A percentile compares a stretch with the other conserved stretches of the same genome.
phyloP scores from a whole-genome alignment of 2,329 filamentous ascomycete species.

The Fusarium sp. region DNA sequence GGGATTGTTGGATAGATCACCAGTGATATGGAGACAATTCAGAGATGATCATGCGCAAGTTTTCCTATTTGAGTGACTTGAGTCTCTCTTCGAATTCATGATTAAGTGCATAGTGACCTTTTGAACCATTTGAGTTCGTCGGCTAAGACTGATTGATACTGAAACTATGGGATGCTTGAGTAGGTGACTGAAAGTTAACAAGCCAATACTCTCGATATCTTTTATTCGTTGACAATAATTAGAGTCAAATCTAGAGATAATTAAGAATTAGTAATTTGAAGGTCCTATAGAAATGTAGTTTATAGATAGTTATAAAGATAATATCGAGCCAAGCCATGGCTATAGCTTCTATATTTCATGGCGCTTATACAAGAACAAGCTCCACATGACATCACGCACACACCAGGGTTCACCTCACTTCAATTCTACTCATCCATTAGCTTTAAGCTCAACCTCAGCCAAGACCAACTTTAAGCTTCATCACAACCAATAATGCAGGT shows the following conservation, averaged over 20 bases:
- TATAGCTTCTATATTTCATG: not conserved
- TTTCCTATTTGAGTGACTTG: conserved; percentile 33
- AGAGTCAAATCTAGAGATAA: not conserved
- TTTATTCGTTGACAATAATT: not conserved
- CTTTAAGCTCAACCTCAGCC: conserved; percentile 7
- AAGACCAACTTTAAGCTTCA: conserved; percentile 11
- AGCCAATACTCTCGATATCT: not conserved
- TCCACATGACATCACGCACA: conserved; percentile 46
- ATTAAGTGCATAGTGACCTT: not conserved
- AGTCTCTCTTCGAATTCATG: not conserved
- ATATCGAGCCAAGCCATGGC: not conserved
- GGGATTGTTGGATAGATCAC: not conserved
- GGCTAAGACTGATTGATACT: not conserved
- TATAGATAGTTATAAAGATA: not conserved
- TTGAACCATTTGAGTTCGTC: not conserved
- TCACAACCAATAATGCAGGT: conserved; percentile 21
- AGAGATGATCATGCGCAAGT: conserved; percentile 23
- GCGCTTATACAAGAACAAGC: conserved; percentile 13
- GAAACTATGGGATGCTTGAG: not conserved
- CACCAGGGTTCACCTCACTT: conserved; percentile 23
- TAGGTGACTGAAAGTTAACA: not conserved
- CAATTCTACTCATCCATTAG: conserved; percentile 9
- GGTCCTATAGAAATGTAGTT: not conserved
- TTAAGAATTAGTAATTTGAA: not conserved
- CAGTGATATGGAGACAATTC: not conserved